Conservation (phyloP, 2,329 filamentous ascomycete genomes). For the Emmonsiellopsis sp. region DNA sequence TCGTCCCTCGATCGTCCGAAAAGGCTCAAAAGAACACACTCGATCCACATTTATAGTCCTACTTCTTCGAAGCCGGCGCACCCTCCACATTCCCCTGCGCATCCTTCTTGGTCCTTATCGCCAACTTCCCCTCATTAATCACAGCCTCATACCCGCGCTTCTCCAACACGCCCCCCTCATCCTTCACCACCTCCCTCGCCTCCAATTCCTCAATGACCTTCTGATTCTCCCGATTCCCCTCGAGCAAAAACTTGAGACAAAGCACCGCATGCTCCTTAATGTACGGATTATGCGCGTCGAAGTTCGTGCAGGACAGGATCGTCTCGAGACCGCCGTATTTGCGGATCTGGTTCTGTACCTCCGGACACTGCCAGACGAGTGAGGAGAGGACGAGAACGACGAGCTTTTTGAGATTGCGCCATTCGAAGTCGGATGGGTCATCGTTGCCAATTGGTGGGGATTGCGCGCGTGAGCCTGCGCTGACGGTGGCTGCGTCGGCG, state of each 20-base stretch:
- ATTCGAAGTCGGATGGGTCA: slow-evolving; percentile 58
- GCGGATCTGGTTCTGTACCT: slow-evolving; percentile 81
- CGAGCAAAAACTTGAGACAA: slow-evolving; percentile 64
- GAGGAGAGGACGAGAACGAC: slow-evolving; percentile 84
- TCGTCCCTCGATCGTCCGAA: not conserved
- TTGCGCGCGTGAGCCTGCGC: slow-evolving; percentile 35
- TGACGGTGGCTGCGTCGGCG: slow-evolving; percentile 27
- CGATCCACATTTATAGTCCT: not conserved
- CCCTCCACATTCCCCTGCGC: not conserved
- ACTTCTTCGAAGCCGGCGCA: not conserved
- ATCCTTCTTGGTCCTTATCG: slow-evolving; percentile 27
- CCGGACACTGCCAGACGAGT: slow-evolving; percentile 74
- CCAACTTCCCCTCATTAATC: slow-evolving; percentile 34
- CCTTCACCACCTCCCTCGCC: slow-evolving; percentile 33
- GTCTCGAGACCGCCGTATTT: slow-evolving; percentile 77
- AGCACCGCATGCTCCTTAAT: slow-evolving; percentile 86
- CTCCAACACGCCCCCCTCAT: slow-evolving; percentile 31
- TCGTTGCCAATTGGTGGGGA: slow-evolving; percentile 43
- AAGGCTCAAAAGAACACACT: not conserved
- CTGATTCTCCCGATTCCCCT: slow-evolving; percentile 43
- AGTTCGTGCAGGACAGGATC: slow-evolving; percentile 78
- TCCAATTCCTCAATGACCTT: slow-evolving; percentile 43
- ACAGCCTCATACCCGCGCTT: slow-evolving; percentile 34
- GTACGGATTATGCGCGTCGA: slow-evolving; percentile 89
- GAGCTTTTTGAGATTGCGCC: slow-evolving; percentile 82